These are phyloP conservation scores for Macrolepiota dolichaula DNA, from an alignment of 768 basidiomycete species.

Conservation along the genomic window DNA sequence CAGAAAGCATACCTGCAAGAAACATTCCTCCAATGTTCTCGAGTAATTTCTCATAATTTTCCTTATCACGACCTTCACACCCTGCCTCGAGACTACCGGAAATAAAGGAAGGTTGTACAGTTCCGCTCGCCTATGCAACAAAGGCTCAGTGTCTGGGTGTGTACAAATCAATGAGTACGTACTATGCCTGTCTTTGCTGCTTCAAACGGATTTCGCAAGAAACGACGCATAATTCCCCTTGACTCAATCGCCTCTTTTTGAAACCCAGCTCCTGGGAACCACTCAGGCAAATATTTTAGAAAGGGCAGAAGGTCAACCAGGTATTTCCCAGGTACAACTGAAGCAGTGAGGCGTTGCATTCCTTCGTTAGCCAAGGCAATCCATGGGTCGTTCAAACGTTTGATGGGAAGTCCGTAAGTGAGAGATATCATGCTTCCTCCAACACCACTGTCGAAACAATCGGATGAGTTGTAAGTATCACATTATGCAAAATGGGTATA, in stretches of 20 bases:
- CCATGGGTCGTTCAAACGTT: background rate
- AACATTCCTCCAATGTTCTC: too few relatives aligned
- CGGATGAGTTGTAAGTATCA: background rate
- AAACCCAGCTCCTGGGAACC: constrained; percentile 15
- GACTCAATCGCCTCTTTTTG: constrained; percentile 1
- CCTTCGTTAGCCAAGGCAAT: background rate
- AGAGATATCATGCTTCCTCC: background rate
- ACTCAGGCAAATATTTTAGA: constrained; percentile 14
- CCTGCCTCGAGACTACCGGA: too few relatives aligned
- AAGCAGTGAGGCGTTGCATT: background rate
- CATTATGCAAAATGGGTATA: background rate
- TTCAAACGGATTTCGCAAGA: background rate
- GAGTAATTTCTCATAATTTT: too few relatives aligned
- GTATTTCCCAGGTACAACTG: background rate
- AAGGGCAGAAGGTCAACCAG: constrained; percentile 6
- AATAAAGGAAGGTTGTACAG: too few relatives aligned
- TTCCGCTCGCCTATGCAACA: too few relatives aligned
- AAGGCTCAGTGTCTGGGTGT: too few relatives aligned
- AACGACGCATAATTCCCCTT: background rate
- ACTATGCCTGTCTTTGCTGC: background rate
- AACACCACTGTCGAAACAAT: background rate
- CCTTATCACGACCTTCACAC: too few relatives aligned
- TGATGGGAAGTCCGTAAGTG: background rate
- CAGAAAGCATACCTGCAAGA: too few relatives aligned
- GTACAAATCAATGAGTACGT: too few relatives aligned